phyloP scores from a whole-genome alignment of 441 rosid species.

The Capsella rubella region DNA sequence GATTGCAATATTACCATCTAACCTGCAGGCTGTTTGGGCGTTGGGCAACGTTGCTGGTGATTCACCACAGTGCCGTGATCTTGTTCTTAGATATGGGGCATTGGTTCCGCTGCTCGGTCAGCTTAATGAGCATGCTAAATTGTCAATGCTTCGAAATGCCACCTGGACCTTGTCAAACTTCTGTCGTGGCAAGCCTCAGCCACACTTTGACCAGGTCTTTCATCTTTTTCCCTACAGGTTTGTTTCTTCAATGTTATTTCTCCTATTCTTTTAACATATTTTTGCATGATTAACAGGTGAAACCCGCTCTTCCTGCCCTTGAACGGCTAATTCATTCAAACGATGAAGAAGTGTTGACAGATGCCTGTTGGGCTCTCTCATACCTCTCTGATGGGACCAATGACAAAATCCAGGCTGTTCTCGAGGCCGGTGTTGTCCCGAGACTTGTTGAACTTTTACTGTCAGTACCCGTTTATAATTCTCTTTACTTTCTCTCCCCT shows the following conservation, averaged over 20 bases:
- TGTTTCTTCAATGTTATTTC: not conserved
- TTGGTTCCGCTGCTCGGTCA: conserved; percentile 68
- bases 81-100: conserved; percentile 81
- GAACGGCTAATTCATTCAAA: conserved; percentile 68
- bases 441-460: conserved; percentile 73
- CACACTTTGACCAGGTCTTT: conserved; percentile 80
- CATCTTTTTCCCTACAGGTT: not conserved
- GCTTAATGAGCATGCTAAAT: conserved; percentile 79
- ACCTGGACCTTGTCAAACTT: conserved; percentile 97
- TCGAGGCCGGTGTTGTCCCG: conserved; percentile 73
- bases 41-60: conserved; percentile 96
- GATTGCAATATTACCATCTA: not conserved
- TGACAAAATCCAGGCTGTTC: conserved; percentile 87
- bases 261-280: conserved; percentile 1
- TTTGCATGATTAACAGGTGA: conserved; percentile 56
- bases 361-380: conserved; percentile 94
- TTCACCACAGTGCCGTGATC: conserved; percentile 89
- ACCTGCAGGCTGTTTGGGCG: conserved; percentile 86
- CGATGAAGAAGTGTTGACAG: conserved; percentile 90
- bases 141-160: conserved; percentile 93
- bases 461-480: conserved; percentile 50
- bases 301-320: conserved; percentile 83
- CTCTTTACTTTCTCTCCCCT: not conserved
- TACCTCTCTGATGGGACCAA: conserved; percentile 93
- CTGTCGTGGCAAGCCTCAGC: conserved; percentile 92